phyloP scores from a whole-genome alignment of 441 rosid genomes.

The Euphorbia corollata region DNA sequence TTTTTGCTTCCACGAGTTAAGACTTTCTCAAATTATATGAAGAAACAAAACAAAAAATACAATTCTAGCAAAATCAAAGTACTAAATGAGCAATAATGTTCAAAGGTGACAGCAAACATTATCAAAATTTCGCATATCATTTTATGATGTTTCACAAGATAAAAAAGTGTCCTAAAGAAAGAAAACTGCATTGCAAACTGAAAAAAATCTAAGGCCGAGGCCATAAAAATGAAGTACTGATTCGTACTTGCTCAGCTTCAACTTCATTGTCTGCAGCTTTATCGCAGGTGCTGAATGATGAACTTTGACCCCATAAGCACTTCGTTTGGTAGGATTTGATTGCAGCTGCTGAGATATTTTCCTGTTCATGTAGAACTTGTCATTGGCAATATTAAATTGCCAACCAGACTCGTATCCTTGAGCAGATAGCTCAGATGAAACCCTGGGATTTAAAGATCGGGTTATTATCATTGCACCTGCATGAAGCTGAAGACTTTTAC shows the following conservation, averaged over 20 bases:
- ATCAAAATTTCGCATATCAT: background rate
- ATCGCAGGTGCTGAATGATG: slow-evolving; percentile 96
- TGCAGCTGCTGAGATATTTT: slow-evolving; percentile 86
- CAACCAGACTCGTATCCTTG: slow-evolving; percentile 54
- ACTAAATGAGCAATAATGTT: background rate
- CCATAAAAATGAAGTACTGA: slow-evolving; percentile 1
- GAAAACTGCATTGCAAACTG: background rate
- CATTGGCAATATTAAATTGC: slow-evolving; percentile 95
- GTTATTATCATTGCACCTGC: slow-evolving; percentile 95
- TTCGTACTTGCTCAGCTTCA: slow-evolving; percentile 94
- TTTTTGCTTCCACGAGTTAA: background rate
- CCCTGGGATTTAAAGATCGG: slow-evolving; percentile 45
- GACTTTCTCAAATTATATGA: background rate
- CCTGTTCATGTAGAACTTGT: slow-evolving; percentile 78
- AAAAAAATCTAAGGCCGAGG: background rate
- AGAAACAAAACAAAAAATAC: background rate
- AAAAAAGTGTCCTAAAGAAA: background rate
- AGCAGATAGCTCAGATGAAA: slow-evolving; percentile 39
- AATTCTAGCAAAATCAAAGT: background rate
- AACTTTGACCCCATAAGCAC: slow-evolving; percentile 65
- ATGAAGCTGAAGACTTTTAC: slow-evolving; percentile 65
- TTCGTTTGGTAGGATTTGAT: slow-evolving; percentile 65
- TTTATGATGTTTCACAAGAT: background rate
- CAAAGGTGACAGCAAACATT: background rate
- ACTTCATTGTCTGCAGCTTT: slow-evolving; percentile 88